Conservation (phyloP, 1,284 basidiomycete genomes). For the Ceratobasidium sp. region DNA sequence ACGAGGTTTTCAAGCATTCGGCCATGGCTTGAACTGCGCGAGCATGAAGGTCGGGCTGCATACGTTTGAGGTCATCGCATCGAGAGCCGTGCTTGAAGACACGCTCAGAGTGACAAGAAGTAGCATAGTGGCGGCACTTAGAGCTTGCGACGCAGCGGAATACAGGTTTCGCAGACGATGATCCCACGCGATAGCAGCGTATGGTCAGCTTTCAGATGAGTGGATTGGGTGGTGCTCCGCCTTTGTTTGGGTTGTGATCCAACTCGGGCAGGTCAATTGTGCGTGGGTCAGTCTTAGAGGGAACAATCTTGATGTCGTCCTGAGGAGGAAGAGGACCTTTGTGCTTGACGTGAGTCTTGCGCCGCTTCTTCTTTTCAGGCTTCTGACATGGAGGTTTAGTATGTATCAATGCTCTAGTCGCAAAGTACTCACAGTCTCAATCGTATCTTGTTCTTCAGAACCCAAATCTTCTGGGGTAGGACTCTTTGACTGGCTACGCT, state of each 20-base stretch:
- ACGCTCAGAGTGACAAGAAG: neutral
- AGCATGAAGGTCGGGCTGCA: neutral
- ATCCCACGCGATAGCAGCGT: neutral
- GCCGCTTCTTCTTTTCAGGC: neutral
- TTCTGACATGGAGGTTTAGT: neutral
- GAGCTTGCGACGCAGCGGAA: conserved; percentile 7
- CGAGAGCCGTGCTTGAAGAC: neutral
- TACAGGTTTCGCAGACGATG: neutral
- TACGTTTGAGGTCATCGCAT: neutral
- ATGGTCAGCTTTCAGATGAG: neutral
- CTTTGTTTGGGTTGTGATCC: neutral
- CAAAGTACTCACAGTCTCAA: neutral
- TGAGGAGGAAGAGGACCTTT: conserved; percentile 21
- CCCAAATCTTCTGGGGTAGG: neutral
- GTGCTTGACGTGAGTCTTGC: conserved; percentile 1
- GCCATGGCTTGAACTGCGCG: neutral
- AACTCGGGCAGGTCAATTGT: neutral
- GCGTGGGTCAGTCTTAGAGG: neutral
- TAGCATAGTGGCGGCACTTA: neutral
- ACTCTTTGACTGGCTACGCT: neutral
- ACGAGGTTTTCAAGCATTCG: neutral
- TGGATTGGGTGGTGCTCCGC: neutral
- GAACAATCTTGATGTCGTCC: conserved; percentile 4
- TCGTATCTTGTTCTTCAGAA: neutral
- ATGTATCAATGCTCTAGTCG: neutral